These are phyloP conservation scores for Populus ilicifolia DNA, from an alignment of 345 rosid genomes.

Conservation along the genomic window DNA sequence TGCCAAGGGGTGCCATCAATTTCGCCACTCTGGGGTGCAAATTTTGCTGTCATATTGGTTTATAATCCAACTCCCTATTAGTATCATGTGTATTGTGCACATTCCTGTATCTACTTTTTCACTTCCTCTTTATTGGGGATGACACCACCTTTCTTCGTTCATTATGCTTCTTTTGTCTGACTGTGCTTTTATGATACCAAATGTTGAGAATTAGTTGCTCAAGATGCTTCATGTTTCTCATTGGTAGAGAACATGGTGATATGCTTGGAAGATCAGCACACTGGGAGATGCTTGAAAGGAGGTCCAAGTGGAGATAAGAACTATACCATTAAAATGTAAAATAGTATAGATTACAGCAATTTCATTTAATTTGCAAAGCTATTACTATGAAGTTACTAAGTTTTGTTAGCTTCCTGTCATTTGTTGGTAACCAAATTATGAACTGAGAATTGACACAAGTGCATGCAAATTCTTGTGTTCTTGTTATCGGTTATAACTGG, in stretches of 20 bases:
- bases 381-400: not conserved
- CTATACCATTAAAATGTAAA: slow-evolving; percentile 61
- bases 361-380: slow-evolving; percentile 12
- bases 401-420: not conserved
- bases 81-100: no score
- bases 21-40: no score
- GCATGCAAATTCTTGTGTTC: not conserved
- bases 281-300: slow-evolving; percentile 73
- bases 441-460: not conserved
- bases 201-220: not conserved
- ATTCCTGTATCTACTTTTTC: no score
- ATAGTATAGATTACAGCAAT: slow-evolving; percentile 5
- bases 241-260: slow-evolving; percentile 85
- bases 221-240: slow-evolving; percentile 21
- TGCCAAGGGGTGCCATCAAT: no score
- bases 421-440: not conserved
- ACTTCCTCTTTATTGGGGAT: no score
- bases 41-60: no score
- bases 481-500: not conserved
- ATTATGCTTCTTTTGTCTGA: no score
- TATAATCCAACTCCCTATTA: no score
- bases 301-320: slow-evolving; percentile 53
- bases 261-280: slow-evolving; percentile 75
- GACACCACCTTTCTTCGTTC: no score
- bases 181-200: not conserved